These are phyloP conservation scores for Cercospora brassicicola DNA, from an alignment of 2,329 filamentous ascomycete genomes.

Conservation along the genomic window DNA sequence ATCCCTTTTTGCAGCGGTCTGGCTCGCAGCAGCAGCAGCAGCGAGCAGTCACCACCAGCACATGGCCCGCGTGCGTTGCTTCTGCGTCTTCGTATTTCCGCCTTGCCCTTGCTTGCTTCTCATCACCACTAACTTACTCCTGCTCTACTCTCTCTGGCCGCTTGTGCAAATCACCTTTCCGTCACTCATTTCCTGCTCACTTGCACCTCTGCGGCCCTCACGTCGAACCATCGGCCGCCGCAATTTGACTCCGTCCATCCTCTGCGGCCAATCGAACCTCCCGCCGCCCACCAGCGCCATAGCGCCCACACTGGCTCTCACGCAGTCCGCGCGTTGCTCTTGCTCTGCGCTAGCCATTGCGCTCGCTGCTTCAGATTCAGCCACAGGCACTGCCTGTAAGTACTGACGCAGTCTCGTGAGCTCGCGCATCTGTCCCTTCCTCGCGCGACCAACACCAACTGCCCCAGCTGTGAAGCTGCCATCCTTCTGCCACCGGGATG, in stretches of 20 bases:
- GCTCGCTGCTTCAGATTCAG: background rate
- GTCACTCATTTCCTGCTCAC: constrained; percentile 8
- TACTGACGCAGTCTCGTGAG: constrained; percentile 1
- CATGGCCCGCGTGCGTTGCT: background rate
- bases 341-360: background rate
- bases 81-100: background rate
- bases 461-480: background rate
- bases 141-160: background rate
- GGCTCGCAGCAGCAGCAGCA: background rate
- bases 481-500: constrained; percentile 7
- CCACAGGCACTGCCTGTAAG: background rate
- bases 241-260: constrained; percentile 1
- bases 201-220: background rate
- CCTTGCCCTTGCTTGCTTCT: background rate
- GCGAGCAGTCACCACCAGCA: background rate
- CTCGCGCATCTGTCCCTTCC: background rate
- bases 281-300: constrained; percentile 1
- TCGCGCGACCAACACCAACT: background rate
- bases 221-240: constrained; percentile 1
- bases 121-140: background rate
- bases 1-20: background rate
- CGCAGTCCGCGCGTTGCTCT: background rate
- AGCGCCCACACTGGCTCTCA: background rate
- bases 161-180: background rate
- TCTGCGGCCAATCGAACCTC: constrained; percentile 1